A percentile compares a stretch with the other conserved stretches of the same genome.
Conservation (phyloP, 2,329 filamentous ascomycete genomes). For the Drechslerella coelobrocha region DNA sequence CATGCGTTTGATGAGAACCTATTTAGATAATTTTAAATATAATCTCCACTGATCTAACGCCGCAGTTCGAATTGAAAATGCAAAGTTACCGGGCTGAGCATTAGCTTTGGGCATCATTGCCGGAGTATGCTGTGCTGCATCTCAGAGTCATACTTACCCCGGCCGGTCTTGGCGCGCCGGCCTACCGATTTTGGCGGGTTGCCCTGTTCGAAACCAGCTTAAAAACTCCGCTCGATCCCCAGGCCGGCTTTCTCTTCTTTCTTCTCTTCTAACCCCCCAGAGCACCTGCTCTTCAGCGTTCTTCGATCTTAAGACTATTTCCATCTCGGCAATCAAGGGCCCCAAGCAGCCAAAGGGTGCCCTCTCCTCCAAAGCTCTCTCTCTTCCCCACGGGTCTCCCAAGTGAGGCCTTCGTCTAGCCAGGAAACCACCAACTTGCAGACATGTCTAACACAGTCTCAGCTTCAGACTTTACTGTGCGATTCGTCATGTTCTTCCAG, state of each 20-base stretch:
- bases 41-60: too few relatives aligned
- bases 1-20: too few relatives aligned
- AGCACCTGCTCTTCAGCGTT: slow-evolving; percentile 37
- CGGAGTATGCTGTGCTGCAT: too few relatives aligned
- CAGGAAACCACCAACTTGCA: slow-evolving; percentile 31
- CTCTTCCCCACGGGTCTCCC: slow-evolving; percentile 39
- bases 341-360: slow-evolving; percentile 1
- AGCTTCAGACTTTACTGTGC: slow-evolving; percentile 6
- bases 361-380: slow-evolving; percentile 22
- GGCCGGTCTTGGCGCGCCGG: slow-evolving; percentile 7
- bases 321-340: slow-evolving; percentile 16
- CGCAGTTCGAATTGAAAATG: too few relatives aligned
- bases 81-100: too few relatives aligned
- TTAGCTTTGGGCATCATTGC: too few relatives aligned
- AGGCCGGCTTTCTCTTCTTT: slow-evolving; percentile 14
- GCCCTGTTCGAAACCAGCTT: slow-evolving; percentile 5
- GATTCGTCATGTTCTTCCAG: slow-evolving; percentile 41
- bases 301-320: slow-evolving; percentile 7
- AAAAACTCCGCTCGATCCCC: background rate
- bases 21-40: too few relatives aligned
- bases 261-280: slow-evolving; percentile 15
- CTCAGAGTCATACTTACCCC: too few relatives aligned
- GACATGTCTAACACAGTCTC: slow-evolving; percentile 31
- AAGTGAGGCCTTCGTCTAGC: slow-evolving; percentile 35
- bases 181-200: slow-evolving; percentile 2